Base-by-base conservation (phyloP, 2,329 filamentous ascomycete genomes). In the Stagonosporopsis chrysanthemi region DNA sequence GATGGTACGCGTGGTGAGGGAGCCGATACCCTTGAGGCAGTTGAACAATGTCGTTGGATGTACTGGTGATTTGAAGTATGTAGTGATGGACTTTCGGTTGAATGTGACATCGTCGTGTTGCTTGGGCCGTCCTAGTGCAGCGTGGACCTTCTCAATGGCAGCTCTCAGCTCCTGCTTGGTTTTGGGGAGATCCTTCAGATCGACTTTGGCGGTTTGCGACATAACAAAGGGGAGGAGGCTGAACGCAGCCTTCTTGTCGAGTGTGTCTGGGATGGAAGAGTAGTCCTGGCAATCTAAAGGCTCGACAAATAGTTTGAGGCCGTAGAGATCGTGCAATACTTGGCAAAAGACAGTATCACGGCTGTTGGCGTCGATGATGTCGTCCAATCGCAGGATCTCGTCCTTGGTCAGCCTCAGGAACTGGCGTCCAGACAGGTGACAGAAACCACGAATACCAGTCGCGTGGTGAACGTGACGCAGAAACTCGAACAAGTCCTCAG, bases 81-180 rank as follows among this genome's bases (percentile, higher is more conserved):
- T 85, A 4, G 87, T 90, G 53, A 95, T 88, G 62, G 96, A 88
- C 51, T 92, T 89, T 53, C 91, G 84, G 75, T 99, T 99, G 74
- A 95, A 89, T n/a, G 89, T 84, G 77, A 96, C 88, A 60, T 92
- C 88, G 5, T 91, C 86, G 1, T 89, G 90, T 12, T 89, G 86
- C 74, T 93, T 97, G 26, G 89, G 86, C 17, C 80, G 77, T 1
- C 91, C 92, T 51, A 98, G 89, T 5, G 91, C 89, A 64, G 91
- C 88, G 73, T 98, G 93, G 77, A 99, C 91, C 65, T 93, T 92
- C 57, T 99, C 95, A 56, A 99, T 95, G 0, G 92, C 92, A 15
- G 84, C 86, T 73, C 94, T 96, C 51, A 99, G 81, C 53, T 98
- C 92, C 17, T 92, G 95, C 74, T 96, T 98, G 15, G 92, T 95